Evolutionary conservation across 306 rosid genomes (phyloP), one percentile per base, ranked within the genome.

Genomic region (Hylodesmum podocarpum): DNA sequence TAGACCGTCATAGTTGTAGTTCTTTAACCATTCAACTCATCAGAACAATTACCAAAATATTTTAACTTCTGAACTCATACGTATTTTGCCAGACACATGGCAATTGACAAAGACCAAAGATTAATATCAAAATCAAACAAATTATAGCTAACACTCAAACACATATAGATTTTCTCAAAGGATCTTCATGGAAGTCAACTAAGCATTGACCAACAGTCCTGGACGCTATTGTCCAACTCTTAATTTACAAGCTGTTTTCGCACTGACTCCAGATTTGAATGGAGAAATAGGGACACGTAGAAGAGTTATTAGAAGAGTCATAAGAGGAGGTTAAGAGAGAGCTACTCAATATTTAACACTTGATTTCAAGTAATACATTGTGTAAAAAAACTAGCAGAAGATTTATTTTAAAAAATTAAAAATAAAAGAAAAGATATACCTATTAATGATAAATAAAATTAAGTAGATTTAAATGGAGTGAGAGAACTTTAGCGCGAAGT

Each of bases 81-180:
- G 21, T 22, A 27, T 31, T 68, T 58, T 18, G 36, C 16, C 43
- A 4, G 2, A 16, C 25, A 27, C 43, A 29, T 62, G 29, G 44
- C 59, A 64, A 66, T 15, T 58, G 54, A 22, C 58, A 58, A 64
- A 69, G 49, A 57, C 41, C 15, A 21, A 53, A 15, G 7, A 59
- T 1, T 1, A 59, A 64, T 4, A 29, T 25, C 10, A 4, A 39
- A 44, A 29, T 39, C 22, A 65, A 25, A 59, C 67, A 62, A 55
- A 47, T 57, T 29, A 62, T 66, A 76, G 86, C 90, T 87, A 91
- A 89, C 93, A 79, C 39, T 77, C 55, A 54, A 73, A 70, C 51
- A 47, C 71, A 33, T 24, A 72, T 71, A 27, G 7, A 66, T 50
- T 37, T 72, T 15, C 22, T 25, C 13, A 71, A 6, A 18, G 58